phyloP scores from a whole-genome alignment of 768 basidiomycete species.

The Clavaria fumosa region DNA sequence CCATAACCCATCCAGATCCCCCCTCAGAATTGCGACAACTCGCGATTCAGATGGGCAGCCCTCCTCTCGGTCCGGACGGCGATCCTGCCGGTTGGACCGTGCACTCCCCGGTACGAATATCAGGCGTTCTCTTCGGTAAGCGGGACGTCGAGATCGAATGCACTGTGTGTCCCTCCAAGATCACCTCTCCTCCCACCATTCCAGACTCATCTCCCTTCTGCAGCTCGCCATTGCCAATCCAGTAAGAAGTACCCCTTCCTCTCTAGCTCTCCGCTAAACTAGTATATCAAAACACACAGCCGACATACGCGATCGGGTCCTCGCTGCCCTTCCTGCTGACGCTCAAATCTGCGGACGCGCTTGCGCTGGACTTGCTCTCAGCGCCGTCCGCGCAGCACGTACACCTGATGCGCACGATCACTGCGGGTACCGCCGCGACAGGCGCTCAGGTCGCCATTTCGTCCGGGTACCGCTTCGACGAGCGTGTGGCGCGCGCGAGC shows the following conservation, averaged over 20 bases:
- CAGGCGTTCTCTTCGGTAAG: conserved; percentile 21
- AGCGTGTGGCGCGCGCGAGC: conserved; percentile 26
- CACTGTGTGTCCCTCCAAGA: conserved; percentile 16
- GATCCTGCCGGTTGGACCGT: conserved; percentile 27
- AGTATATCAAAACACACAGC: conserved; percentile 22
- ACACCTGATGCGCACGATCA: conserved; percentile 30
- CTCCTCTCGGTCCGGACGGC: conserved; percentile 20
- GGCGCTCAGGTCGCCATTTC: conserved; percentile 22
- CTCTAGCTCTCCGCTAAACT: background rate
- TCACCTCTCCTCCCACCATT: background rate
- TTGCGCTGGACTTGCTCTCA: conserved; percentile 35
- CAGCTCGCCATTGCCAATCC: conserved; percentile 38
- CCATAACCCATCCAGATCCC: conserved; percentile 18
- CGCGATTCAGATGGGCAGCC: conserved; percentile 20
- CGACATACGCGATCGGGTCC: conserved; percentile 35
- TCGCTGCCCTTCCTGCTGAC: conserved; percentile 36
- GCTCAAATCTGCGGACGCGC: conserved; percentile 27
- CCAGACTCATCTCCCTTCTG: background rate
- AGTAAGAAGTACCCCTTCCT: conserved; percentile 14
- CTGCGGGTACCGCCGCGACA: conserved; percentile 33
- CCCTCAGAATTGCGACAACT: conserved; percentile 22
- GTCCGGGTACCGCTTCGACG: conserved; percentile 32
- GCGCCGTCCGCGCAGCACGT: conserved; percentile 25
- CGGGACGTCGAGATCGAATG: conserved; percentile 21
- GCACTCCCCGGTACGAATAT: conserved; percentile 14